These are phyloP conservation scores for Leavenworthia alabamica DNA, from an alignment of 345 rosid genomes.

Conservation along the genomic window DNA sequence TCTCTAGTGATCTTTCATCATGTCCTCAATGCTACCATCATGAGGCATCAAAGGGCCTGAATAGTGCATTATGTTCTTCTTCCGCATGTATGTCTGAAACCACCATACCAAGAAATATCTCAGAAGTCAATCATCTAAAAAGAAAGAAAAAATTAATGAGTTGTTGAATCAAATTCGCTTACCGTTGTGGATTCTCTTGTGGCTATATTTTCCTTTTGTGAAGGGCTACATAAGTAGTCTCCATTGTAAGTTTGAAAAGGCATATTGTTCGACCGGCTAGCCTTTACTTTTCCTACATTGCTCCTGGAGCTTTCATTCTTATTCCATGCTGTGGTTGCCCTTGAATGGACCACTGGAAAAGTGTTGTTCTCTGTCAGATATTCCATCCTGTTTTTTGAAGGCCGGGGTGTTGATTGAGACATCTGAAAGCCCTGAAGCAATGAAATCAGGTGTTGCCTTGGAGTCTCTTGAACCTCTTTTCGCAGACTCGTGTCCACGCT, in stretches of 20 bases:
- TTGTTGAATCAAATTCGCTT: conserved; percentile 12
- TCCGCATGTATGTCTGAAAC: conserved; percentile 51
- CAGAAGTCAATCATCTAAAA: background rate
- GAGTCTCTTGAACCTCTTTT: conserved; percentile 45
- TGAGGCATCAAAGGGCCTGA: conserved; percentile 94
- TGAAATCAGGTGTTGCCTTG: conserved; percentile 57
- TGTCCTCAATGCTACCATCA: conserved; percentile 82
- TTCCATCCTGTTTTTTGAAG: conserved; percentile 35
- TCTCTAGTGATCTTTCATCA: conserved; percentile 85
- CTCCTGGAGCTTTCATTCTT: conserved; percentile 29
- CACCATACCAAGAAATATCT: conserved; percentile 2
- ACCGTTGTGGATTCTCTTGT: conserved; percentile 48
- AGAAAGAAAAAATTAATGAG: background rate
- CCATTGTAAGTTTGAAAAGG: conserved; percentile 22
- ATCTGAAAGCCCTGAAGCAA: conserved; percentile 42
- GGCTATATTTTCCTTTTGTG: conserved; percentile 26
- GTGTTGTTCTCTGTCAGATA: conserved; percentile 37
- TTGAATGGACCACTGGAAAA: conserved; percentile 46
- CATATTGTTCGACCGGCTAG: conserved; percentile 25
- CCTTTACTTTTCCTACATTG: conserved; percentile 28
- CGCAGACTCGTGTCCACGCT: no score
- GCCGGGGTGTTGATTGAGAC: conserved; percentile 34
- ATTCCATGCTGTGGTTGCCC: conserved; percentile 22
- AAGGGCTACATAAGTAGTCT: conserved; percentile 32
- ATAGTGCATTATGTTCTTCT: conserved; percentile 69